Evolutionary conservation across 352 stramenopile species (phyloP), one percentile per base, ranked within the genome.

Genomic region (Phytophthora pinifolia): DNA sequence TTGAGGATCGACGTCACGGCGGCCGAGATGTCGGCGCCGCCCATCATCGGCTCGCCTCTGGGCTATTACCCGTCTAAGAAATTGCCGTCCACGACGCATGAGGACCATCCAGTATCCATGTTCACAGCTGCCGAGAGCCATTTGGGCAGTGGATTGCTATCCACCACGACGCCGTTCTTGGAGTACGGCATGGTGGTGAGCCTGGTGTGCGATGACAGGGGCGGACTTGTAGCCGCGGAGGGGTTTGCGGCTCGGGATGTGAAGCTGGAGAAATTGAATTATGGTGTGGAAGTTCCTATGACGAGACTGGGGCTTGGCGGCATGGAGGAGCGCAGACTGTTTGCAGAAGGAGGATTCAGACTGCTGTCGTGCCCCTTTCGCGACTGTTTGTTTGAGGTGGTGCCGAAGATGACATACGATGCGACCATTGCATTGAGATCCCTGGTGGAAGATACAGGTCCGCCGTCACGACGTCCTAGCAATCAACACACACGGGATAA

Each of bases 341-440:
- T 78, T 54, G 59, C 59, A 1, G 57, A 74, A 7, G 60, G 70
- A 41, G 59, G 65, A 2, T 67, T 79, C 22, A 56, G 70, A 6
- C 51, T 82, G 18, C 46, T 84, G n/a, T 53, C 49, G 37, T 86
- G 81, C 45, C 63, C 78, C 13, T 88, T 78, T 49, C 72, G 70
- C 25, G 78, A 91, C 47, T 89, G 81, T 17, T 47, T 89, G 44
- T 91, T 91, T 30, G 78, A 88, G 44, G 57, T 90, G 18, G 67
- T 90, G 8, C 80, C 80, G 2, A 86, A 86, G 42, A 88, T 89
- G 80, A 83, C 60, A 15, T 91, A 88, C 15, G 80, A 91, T 33
- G 72, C 80, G 3, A 88, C 78, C 1, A 62, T 76, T 32, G 65
- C 65, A 6, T 54, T 85, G 2, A 58, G 77, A 14, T 66, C 65